Conservation (phyloP, 352 stramenopile species). For the Globisporangium perplexum region DNA sequence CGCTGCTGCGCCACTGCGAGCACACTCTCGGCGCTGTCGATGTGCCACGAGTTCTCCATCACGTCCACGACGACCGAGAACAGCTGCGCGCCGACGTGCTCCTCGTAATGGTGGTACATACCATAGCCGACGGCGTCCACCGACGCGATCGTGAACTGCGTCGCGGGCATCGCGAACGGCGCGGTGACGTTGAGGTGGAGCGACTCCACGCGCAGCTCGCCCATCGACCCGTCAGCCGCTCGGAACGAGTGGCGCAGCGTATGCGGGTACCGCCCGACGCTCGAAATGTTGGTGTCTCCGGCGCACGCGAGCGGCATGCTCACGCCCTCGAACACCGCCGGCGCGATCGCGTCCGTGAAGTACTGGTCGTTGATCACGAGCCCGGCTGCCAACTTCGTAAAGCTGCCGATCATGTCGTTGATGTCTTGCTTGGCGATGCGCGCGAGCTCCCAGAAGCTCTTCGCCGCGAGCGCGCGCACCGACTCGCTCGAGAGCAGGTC, state of each 20-base stretch:
- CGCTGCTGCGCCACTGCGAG: background rate
- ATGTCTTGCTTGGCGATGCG: conserved; percentile 7
- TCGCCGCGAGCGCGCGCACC: background rate
- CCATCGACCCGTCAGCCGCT: background rate
- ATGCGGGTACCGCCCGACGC: conserved; percentile 8
- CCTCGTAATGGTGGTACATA: conserved; percentile 9
- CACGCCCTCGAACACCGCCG: conserved; percentile 1
- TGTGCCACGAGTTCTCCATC: background rate
- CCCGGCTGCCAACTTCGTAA: background rate
- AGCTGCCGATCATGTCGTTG: conserved; percentile 3
- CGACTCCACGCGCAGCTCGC: conserved; percentile 4
- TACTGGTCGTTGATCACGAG: background rate
- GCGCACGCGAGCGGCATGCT: background rate
- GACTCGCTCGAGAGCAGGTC: background rate
- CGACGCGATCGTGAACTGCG: conserved; percentile 14
- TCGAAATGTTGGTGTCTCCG: conserved; percentile 9
- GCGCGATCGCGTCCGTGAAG: conserved; percentile 1
- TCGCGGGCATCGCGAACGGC: conserved; percentile 6
- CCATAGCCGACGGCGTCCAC: conserved; percentile 6
- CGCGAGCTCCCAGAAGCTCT: conserved; percentile 13
- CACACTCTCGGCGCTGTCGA: background rate
- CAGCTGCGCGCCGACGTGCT: conserved; percentile 1
- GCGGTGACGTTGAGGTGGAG: conserved; percentile 9
- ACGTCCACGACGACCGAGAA: conserved; percentile 1
- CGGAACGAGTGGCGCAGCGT: background rate